Base-by-base conservation (phyloP, 495 filamentous ascomycete species). In the Xylaria scruposa region DNA sequence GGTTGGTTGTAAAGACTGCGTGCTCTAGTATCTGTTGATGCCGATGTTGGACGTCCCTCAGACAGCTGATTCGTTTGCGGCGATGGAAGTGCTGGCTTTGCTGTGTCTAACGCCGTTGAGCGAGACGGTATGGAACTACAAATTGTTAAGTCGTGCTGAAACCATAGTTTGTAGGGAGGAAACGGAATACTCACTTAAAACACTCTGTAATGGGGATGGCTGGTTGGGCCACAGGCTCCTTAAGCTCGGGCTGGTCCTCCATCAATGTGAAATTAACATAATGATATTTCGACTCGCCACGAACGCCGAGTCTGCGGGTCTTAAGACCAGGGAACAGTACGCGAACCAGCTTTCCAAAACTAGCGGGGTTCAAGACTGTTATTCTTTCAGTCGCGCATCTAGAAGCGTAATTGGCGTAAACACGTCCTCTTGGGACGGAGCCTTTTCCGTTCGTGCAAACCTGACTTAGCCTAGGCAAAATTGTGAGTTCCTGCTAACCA, bases 251-350 rank as follows among this genome's bases (percentile, higher is more conserved):
- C 71, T 86, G 82, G 61, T 91, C 90, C 40, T 92, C 89, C 26
- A 83, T 86, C 42, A 97, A 85, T 3, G 88, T 89, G 78, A 97
- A 90, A 78, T 95, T 93, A 56, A 96, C 93, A 77, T 99, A 99
- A 77, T 99, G 97, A 80, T 99, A 99, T 80, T 99, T 99, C 6
- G 97, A 98, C 82, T 98, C 94, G 53, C 97, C 97, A 26, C 96
- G 90, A 51, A 98, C 94, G 56, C 96, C 96, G 15, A 99, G 86
- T 62, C 96, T 87, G 49, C 96, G 88, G 13, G 96, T 98, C 78
- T 97, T 94, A 21, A 99, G 90, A 56, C 94, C 94, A 1, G 95
- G 95, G 73, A 98, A 99, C 49, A 98, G 93, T 38, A 98, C 95
- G 13, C 97, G 89, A 33, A 99, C 96, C 33, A 98, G 89, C 79